Conservation (phyloP, 768 basidiomycete genomes). For the Paxillus ammoniavirescens region DNA sequence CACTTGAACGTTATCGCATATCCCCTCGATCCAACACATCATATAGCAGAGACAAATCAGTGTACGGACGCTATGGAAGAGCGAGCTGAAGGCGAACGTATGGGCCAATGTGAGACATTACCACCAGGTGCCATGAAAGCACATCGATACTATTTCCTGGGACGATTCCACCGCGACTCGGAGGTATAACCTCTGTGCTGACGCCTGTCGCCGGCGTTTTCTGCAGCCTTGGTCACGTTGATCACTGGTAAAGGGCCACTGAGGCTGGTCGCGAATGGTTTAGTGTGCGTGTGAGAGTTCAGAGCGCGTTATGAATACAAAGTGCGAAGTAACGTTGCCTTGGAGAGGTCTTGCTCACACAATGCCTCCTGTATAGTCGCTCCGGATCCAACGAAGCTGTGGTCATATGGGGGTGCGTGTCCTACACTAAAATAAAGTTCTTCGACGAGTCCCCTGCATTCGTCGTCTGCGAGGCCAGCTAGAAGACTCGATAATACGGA, state of each 20-base stretch:
- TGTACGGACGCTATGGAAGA: no score
- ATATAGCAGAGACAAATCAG: no score
- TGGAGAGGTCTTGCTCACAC: background rate
- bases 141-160: no score
- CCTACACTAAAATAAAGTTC: slow-evolving; percentile 39
- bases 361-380: background rate
- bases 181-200: background rate
- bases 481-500: slow-evolving; percentile 56
- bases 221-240: background rate
- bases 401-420: slow-evolving; percentile 4
- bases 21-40: no score
- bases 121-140: no score
- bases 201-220: background rate
- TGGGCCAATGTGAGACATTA: no score
- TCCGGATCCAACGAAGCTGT: slow-evolving; percentile 2
- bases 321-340: background rate
- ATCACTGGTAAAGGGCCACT: background rate
- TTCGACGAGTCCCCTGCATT: slow-evolving; percentile 54
- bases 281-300: background rate
- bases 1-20: no score
- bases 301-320: background rate
- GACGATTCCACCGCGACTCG: background rate
- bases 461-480: slow-evolving; percentile 53
- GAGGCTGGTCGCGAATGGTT: background rate
- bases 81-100: no score